Evolutionary conservation across 2,329 filamentous ascomycete species (phyloP).

Genomic region (Scytalidium sp.): DNA sequence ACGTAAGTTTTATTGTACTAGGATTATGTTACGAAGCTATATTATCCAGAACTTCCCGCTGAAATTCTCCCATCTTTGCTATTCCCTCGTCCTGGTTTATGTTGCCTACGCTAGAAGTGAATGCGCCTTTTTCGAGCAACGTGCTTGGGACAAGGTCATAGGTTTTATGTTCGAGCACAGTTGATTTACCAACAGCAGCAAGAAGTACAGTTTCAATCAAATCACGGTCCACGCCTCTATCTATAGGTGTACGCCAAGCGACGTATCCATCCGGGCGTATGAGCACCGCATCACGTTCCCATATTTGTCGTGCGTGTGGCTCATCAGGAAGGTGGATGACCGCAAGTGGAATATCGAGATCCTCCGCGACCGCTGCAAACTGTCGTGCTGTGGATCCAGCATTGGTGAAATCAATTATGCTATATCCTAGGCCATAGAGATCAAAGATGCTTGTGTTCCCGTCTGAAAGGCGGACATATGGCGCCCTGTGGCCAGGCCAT

Average conservation of each 20-base stretch:
- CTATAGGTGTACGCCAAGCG: conserved; percentile 1
- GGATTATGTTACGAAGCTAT: too few species aligned
- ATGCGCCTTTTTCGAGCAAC: too few species aligned
- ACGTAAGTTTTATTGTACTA: too few species aligned
- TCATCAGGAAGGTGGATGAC: not conserved
- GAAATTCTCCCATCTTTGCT: too few species aligned
- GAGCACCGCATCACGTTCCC: conserved; percentile 1
- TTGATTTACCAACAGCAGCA: too few species aligned
- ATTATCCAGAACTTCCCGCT: too few species aligned
- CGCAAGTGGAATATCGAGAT: not conserved
- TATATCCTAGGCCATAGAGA: conserved; percentile 1
- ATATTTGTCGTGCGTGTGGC: not conserved
- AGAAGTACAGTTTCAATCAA: too few species aligned
- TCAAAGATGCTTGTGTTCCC: not conserved
- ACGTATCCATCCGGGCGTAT: conserved; percentile 2
- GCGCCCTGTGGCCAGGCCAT: conserved; percentile 12
- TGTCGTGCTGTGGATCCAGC: not conserved
- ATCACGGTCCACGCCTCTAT: too few species aligned
- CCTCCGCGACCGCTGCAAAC: not conserved
- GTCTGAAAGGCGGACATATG: conserved; percentile 10
- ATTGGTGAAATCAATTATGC: not conserved
- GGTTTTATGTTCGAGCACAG: too few species aligned
- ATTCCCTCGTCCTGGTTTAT: too few species aligned
- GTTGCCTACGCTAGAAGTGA: too few species aligned
- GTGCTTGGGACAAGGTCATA: too few species aligned